Percentiles rank a stretch among this genome's conserved stretches.
phyloP scores from a whole-genome alignment of 1,284 basidiomycete species.

The Ganoderma sinense region DNA sequence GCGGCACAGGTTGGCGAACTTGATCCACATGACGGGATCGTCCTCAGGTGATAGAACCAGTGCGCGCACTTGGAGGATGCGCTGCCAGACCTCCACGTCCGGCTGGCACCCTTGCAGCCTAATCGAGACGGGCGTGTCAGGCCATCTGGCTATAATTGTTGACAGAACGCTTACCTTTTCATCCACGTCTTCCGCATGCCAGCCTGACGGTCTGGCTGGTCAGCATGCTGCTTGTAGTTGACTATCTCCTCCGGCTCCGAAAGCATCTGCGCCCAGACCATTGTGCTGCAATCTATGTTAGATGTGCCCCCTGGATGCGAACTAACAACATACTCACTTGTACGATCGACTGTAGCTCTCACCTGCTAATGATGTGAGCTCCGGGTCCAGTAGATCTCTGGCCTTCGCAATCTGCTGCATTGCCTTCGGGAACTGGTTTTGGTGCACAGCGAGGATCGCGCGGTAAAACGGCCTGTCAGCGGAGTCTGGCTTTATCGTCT shows the following conservation, averaged over 20 bases:
- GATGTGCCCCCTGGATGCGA: constrained; percentile 1
- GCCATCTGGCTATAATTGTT: constrained; percentile 18
- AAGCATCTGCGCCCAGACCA: constrained; percentile 98
- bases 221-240: constrained; percentile 92
- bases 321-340: constrained; percentile 83
- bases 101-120: constrained; percentile 93
- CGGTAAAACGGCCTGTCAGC: constrained; percentile 97
- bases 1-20: constrained; percentile 89
- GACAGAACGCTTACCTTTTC: constrained; percentile 67
- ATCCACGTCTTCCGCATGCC: constrained; percentile 95
- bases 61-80: constrained; percentile 95
- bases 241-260: constrained; percentile 99
- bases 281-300: constrained; percentile 63
- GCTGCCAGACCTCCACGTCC: constrained; percentile 99
- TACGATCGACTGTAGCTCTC: constrained; percentile 98
- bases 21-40: constrained; percentile 98
- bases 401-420: constrained; percentile 92
- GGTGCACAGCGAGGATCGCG: constrained; percentile 94
- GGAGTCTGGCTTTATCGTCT: constrained; percentile 93
- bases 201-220: constrained; percentile 91
- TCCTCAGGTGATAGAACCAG: constrained; percentile 94
- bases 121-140: constrained; percentile 46
- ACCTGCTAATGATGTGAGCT: constrained; percentile 91
- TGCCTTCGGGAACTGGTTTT: constrained; percentile 95
- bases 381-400: constrained; percentile 93